Conservation (phyloP, 306 rosid species). For the peach (Prunus persica) region Prunus_persica_NCBIv2 NC_034010.1:26304501-26305000, state of each 20-base stretch:
- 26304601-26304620: too few species aligned
- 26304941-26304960: not conserved
- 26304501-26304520: too few species aligned
- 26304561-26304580: too few species aligned
- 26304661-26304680: too few species aligned
- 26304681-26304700: too few species aligned
- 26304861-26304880: slow-evolving; percentile 26
- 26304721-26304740: not conserved
- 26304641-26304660: too few species aligned
- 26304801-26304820: slow-evolving; percentile 4
- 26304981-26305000: slow-evolving; percentile 6
- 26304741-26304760: slow-evolving; percentile 17
- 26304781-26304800: slow-evolving; percentile 10
- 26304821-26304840: slow-evolving; percentile 8
- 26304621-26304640: too few species aligned
- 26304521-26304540: too few species aligned
- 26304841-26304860: slow-evolving; percentile 36
- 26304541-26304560: too few species aligned
- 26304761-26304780: slow-evolving; percentile 20
- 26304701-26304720: too few species aligned
- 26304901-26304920: slow-evolving; percentile 24
- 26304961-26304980: not conserved
- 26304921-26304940: not conserved
- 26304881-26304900: slow-evolving; percentile 33
- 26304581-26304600: too few species aligned